phyloP scores from a whole-genome alignment of 2,329 filamentous ascomycete species.

The Trichoderma endophyticum region DNA sequence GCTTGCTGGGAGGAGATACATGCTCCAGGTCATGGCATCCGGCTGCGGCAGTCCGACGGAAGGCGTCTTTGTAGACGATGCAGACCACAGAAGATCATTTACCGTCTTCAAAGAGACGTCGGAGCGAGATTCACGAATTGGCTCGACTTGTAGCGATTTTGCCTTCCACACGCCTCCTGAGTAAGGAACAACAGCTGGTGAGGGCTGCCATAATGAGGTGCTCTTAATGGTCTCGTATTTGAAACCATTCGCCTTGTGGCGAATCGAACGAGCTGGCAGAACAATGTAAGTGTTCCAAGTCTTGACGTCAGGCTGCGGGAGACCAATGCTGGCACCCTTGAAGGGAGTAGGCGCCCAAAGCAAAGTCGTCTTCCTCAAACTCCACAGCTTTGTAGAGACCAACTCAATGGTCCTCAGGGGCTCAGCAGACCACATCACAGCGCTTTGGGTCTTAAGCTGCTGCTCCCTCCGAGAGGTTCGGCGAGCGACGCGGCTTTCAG shows the following conservation, averaged over 20 bases:
- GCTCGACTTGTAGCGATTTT: neutral
- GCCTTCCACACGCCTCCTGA: neutral
- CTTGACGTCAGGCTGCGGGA: conserved; percentile 8
- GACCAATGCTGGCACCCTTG: neutral
- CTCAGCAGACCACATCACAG: neutral
- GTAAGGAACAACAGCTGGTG: neutral
- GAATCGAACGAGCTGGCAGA: neutral
- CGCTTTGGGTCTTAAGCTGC: neutral
- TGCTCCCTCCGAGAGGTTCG: neutral
- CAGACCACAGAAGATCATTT: neutral
- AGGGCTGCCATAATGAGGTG: conserved; percentile 34
- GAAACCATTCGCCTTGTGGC: neutral
- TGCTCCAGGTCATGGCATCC: neutral
- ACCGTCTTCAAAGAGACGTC: neutral
- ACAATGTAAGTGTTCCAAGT: neutral
- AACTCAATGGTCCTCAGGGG: neutral
- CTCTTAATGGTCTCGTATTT: conserved; percentile 36
- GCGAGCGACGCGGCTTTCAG: neutral
- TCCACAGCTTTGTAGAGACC: neutral
- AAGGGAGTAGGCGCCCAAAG: neutral
- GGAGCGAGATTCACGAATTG: neutral
- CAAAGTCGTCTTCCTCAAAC: neutral
- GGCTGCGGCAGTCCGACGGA: neutral
- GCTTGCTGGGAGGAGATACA: neutral
- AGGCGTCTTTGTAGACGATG: neutral